Conservation (phyloP, 176 grass and related monocot genomes). For the Triticum urartu region DNA sequence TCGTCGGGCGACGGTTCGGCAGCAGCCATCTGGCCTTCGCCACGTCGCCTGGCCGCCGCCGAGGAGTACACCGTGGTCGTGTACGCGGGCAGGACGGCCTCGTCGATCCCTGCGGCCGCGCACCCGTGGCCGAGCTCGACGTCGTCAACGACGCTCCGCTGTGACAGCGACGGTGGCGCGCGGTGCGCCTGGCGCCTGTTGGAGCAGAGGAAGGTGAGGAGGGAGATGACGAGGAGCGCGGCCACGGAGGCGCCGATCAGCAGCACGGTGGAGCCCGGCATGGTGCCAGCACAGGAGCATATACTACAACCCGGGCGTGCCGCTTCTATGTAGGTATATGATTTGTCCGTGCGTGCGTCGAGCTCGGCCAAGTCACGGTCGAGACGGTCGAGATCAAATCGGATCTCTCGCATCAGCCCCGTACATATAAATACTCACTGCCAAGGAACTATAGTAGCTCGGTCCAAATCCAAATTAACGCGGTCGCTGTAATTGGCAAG, state of each 20-base stretch:
- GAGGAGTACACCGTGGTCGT: slow-evolving; percentile 28
- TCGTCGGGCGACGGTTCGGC: background rate
- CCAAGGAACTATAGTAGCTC: no score
- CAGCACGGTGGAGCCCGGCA: background rate
- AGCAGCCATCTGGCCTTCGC: background rate
- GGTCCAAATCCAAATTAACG: no score
- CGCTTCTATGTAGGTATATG: background rate
- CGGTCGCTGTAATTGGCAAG: no score
- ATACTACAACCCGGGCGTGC: no score
- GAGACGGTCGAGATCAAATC: no score
- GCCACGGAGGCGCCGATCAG: background rate
- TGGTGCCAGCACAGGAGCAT: background rate
- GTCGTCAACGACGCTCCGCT: background rate
- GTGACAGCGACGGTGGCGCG: no score
- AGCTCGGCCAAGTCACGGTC: no score
- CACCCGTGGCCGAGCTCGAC: background rate
- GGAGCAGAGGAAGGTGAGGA: background rate
- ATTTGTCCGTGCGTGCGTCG: background rate
- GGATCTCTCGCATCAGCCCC: background rate
- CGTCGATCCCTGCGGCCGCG: background rate
- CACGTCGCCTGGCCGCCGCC: background rate
- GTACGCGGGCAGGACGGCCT: slow-evolving; percentile 19
- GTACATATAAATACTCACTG: no score
- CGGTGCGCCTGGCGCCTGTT: background rate
- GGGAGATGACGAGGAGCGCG: background rate